Evolutionary conservation across 2,329 filamentous ascomycete species (phyloP).

Genomic region (Trichoderma gracile): DNA sequence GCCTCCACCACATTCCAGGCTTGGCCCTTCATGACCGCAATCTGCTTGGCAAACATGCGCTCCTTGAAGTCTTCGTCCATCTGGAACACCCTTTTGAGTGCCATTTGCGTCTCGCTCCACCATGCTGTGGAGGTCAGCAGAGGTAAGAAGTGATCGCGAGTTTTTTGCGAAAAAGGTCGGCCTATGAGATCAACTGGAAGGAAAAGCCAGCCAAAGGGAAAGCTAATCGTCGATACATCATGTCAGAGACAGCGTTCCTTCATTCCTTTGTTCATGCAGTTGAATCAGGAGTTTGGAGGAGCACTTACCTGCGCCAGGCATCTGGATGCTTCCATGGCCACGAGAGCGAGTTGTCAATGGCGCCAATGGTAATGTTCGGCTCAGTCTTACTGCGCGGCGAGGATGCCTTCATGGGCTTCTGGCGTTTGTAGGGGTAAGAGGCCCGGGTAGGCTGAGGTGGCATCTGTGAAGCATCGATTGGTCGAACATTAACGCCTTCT

Average conservation of each 20-base stretch:
- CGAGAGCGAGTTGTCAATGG: conserved; percentile 96
- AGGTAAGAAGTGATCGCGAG: conserved; percentile 92
- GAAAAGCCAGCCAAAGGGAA: conserved; percentile 98
- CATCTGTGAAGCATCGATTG: conserved; percentile 55
- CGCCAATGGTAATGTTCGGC: conserved; percentile 74
- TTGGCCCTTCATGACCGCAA: conserved; percentile 98
- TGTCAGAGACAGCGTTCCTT: background rate
- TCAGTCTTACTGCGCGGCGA: conserved; percentile 48
- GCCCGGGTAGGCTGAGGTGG: conserved; percentile 44
- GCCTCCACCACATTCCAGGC: conserved; percentile 99
- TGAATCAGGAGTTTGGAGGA: background rate
- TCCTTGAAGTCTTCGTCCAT: conserved; percentile 96
- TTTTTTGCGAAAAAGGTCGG: conserved; percentile 91
- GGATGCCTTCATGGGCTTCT: conserved; percentile 83
- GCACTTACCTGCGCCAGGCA: conserved; percentile 64
- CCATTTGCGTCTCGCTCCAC: conserved; percentile 93
- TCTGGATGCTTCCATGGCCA: conserved; percentile 99
- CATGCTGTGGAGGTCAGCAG: conserved; percentile 90
- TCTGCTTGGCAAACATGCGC: conserved; percentile 97
- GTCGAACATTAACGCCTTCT: conserved; percentile 50
- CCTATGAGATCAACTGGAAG: conserved; percentile 94
- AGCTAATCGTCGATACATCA: conserved; percentile 55
- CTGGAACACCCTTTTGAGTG: conserved; percentile 82
- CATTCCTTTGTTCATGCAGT: background rate
- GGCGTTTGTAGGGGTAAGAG: conserved; percentile 70